Conservation (phyloP, 2,329 filamentous ascomycete genomes). For the Exophiala bonariae region DNA sequence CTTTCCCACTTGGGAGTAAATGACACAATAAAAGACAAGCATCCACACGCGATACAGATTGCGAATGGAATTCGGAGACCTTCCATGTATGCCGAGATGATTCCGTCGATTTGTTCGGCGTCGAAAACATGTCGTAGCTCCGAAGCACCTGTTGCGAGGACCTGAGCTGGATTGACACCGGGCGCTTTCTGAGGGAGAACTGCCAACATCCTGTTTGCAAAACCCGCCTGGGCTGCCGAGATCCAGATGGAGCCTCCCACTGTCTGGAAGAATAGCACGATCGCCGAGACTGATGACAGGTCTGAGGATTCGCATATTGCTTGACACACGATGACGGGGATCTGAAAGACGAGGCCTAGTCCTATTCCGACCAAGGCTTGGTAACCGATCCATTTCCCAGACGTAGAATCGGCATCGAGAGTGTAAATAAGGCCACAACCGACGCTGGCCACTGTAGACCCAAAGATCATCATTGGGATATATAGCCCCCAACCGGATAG, state of each 20-base stretch:
- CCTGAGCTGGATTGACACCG: slow-evolving; percentile 24
- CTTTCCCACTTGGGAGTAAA: neutral
- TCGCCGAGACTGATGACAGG: slow-evolving; percentile 28
- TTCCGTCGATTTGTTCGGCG: slow-evolving; percentile 26
- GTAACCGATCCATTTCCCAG: slow-evolving; percentile 38
- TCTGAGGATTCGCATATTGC: slow-evolving; percentile 27
- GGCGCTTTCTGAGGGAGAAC: slow-evolving; percentile 27
- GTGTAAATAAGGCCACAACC: slow-evolving; percentile 36
- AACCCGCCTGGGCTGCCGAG: slow-evolving; percentile 33
- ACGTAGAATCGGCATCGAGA: slow-evolving; percentile 26
- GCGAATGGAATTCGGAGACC: slow-evolving; percentile 29
- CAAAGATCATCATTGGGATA: slow-evolving; percentile 28
- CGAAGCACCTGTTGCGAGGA: slow-evolving; percentile 32
- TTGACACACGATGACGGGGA: slow-evolving; percentile 28
- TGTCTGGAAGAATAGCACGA: slow-evolving; percentile 29
- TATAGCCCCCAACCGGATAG: slow-evolving; percentile 29
- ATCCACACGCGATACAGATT: slow-evolving; percentile 18
- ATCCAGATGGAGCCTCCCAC: slow-evolving; percentile 33
- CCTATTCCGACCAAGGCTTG: slow-evolving; percentile 34
- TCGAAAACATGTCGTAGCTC: slow-evolving; percentile 30
- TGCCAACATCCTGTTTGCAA: slow-evolving; percentile 32
- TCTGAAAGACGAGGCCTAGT: slow-evolving; percentile 28
- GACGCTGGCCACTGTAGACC: slow-evolving; percentile 27
- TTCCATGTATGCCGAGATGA: slow-evolving; percentile 33
- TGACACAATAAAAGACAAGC: neutral